Base-by-base conservation (phyloP, 2,329 filamentous ascomycete species). In the Apiospora phragmitis region DNA sequence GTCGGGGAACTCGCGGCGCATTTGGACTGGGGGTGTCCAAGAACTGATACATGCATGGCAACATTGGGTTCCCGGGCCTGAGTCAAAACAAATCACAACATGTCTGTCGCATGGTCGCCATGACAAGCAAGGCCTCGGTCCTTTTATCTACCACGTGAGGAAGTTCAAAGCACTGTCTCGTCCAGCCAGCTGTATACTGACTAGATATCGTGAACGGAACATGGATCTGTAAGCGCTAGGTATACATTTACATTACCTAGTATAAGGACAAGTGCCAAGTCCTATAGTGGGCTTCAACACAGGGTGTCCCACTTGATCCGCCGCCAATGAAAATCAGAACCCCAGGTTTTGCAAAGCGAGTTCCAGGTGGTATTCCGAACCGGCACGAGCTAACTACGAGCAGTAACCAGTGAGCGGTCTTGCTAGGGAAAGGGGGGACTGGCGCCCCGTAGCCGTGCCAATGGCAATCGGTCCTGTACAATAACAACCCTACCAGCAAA, bases 41-140 rank as follows among this genome's bases (percentile, higher is more conserved):
- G 55, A 62, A 62, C 32, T 62, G 55, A 62, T 62, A 62, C 55
- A 62, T 62, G 32, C 55, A 38, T 62, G 32, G 55, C 24, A 62
- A 21, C 51, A 59, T 59, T 11, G 26, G 51, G 2, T 59, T 35
- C 29, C 8, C 29, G 16, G 55, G 3, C 18, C 29, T 35, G 51
- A 59, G 16, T 59, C 29, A 59, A 59, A 59, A 59, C 18, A 35
- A n/a, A 59, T 35, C 26, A 35, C 18, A 21, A 21, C 18, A 55
- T 24, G 45, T 49, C 24, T 24, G 24, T 26, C 11, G n/a, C 5
- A 14, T 29, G 5, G 26, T 4, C 26, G n/a, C 18, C 8, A 12
- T n/a, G 21, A 62, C 9, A 38, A n/a, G 18, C 55, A 47, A 47
- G 21, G 43, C 21, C 43, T 38, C 32, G 18, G 21, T 38, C 21